Conservation (phyloP, 148 eudicot genomes). For the Pouteria glomerata region DNA sequence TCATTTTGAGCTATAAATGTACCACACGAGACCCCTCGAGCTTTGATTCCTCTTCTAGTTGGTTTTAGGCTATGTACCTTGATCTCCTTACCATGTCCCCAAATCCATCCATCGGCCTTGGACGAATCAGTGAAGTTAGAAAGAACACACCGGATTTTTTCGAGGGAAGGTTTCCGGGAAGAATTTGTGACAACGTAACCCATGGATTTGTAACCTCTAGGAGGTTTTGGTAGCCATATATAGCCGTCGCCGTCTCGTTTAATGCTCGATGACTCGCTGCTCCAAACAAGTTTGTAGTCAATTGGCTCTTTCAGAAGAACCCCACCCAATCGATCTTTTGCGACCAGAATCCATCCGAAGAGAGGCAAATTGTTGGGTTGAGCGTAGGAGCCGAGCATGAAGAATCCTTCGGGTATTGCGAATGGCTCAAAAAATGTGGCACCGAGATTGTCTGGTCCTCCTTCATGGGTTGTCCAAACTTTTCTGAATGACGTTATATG, state of each 20-base stretch:
- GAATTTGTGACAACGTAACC: conserved; percentile 27
- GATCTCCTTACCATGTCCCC: conserved; percentile 21
- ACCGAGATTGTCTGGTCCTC: conserved; percentile 36
- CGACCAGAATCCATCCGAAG: conserved; percentile 31
- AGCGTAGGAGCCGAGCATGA: conserved; percentile 28
- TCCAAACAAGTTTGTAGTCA: conserved; percentile 38
- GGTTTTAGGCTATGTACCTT: conserved; percentile 22
- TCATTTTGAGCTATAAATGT: conserved; percentile 24
- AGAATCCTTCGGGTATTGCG: conserved; percentile 29
- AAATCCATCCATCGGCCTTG: conserved; percentile 21
- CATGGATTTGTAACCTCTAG: conserved; percentile 27
- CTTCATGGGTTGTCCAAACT: conserved; percentile 30
- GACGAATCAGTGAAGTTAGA: conserved; percentile 24
- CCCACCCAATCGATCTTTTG: conserved; percentile 15
- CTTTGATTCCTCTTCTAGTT: conserved; percentile 17
- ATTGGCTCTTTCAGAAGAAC: conserved; percentile 14
- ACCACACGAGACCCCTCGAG: conserved; percentile 21
- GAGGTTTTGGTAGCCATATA: conserved; percentile 31
- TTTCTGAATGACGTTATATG: conserved; percentile 23
- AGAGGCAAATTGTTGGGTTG: conserved; percentile 29
- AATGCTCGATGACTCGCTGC: conserved; percentile 23
- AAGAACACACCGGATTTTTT: conserved; percentile 27
- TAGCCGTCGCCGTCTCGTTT: conserved; percentile 30
- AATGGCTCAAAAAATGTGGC: conserved; percentile 33
- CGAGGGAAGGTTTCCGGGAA: conserved; percentile 23